Conservation (phyloP, 345 rosid genomes). For the Aurinia saxatilis region DNA sequence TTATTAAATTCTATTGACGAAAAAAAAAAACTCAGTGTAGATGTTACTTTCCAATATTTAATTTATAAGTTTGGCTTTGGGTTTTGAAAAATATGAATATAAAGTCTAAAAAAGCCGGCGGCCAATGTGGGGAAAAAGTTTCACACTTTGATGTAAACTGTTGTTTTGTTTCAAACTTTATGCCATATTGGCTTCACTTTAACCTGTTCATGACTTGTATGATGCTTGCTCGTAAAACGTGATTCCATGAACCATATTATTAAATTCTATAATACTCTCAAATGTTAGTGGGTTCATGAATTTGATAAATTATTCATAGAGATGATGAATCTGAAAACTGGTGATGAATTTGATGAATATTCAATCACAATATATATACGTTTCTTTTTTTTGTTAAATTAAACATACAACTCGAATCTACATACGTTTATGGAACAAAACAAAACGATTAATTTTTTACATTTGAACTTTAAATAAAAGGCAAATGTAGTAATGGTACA, state of each 20-base stretch:
- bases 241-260: background rate
- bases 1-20: too few relatives aligned
- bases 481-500: background rate
- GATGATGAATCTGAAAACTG: too few relatives aligned
- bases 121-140: constrained; percentile 14
- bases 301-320: background rate
- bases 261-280: background rate
- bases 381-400: too few relatives aligned
- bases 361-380: too few relatives aligned
- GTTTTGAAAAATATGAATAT: background rate
- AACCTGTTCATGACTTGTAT: background rate
- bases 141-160: constrained; percentile 11
- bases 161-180: constrained; percentile 5
- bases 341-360: too few relatives aligned
- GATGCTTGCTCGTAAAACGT: background rate
- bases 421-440: too few relatives aligned
- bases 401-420: background rate
- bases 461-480: background rate
- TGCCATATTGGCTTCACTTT: constrained; percentile 10
- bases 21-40: background rate
- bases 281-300: background rate
- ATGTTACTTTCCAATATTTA: background rate
- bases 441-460: background rate
- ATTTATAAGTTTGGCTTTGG: background rate
- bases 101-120: constrained; percentile 27